Conservation (phyloP, 768 basidiomycete species). For the Suillus alpinus region DNA sequence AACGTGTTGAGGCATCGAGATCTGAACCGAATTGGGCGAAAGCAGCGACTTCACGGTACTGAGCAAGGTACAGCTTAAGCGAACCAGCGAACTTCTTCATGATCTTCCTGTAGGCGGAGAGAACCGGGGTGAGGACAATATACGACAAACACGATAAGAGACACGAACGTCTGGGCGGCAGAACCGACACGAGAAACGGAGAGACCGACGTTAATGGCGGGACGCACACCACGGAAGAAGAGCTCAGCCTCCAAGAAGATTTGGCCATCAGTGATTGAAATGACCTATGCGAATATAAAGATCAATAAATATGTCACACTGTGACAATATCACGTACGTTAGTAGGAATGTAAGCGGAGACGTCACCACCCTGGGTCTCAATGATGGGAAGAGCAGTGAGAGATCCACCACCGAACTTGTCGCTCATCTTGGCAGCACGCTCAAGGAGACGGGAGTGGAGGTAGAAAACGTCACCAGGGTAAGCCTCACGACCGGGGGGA, state of each 20-base stretch:
- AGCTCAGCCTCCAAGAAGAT: slow-evolving; percentile 99
- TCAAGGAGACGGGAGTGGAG: slow-evolving; percentile 99
- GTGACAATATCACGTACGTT: slow-evolving; percentile 51
- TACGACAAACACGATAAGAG: neutral
- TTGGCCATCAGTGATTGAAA: slow-evolving; percentile 99
- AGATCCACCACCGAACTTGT: slow-evolving; percentile 97
- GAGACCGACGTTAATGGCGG: slow-evolving; percentile 99
- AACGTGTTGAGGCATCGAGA: slow-evolving; percentile 98
- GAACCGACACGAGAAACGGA: slow-evolving; percentile 99
- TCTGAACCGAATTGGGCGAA: slow-evolving; percentile 99
- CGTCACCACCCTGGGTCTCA: slow-evolving; percentile 99
- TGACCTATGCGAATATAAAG: slow-evolving; percentile 59
- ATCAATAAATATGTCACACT: neutral
- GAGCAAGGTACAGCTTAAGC: slow-evolving; percentile 98
- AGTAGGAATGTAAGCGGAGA: slow-evolving; percentile 97
- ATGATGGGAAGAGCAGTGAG: slow-evolving; percentile 99
- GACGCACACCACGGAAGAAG: slow-evolving; percentile 99
- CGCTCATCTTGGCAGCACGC: slow-evolving; percentile 99
- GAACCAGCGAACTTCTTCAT: slow-evolving; percentile 99
- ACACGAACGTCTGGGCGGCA: slow-evolving; percentile 94
- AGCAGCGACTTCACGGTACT: slow-evolving; percentile 99
- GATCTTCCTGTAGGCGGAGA: slow-evolving; percentile 65
- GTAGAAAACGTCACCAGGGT: slow-evolving; percentile 99
- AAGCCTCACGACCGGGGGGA: slow-evolving; percentile 99
- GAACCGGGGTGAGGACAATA: neutral